phyloP scores from a whole-genome alignment of 2,329 filamentous ascomycete genomes.

The Epichloe typhina region DNA sequence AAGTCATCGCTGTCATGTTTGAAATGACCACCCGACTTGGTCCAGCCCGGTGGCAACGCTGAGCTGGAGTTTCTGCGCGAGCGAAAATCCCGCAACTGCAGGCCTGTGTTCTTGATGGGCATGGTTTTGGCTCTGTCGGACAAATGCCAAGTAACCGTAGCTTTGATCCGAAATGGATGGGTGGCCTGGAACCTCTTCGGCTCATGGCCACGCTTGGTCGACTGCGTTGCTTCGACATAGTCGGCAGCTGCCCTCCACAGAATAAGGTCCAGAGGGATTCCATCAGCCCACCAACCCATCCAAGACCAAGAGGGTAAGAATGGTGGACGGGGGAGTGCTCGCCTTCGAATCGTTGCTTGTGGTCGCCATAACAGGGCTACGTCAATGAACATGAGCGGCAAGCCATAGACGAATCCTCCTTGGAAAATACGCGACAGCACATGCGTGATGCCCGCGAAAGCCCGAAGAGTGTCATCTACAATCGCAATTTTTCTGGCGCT shows the following conservation, averaged over 20 bases:
- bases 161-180: constrained; percentile 25
- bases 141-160: constrained; percentile 26
- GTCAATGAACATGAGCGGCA: constrained; percentile 34
- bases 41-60: constrained; percentile 27
- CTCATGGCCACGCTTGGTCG: constrained; percentile 17
- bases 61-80: constrained; percentile 18
- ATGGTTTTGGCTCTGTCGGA: constrained; percentile 24
- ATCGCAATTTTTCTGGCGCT: constrained; percentile 25
- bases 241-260: constrained; percentile 31
- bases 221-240: constrained; percentile 26
- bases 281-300: constrained; percentile 36
- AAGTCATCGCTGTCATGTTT: constrained; percentile 26
- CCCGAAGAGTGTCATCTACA: constrained; percentile 29
- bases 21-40: constrained; percentile 22
- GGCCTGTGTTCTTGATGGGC: constrained; percentile 23
- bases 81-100: constrained; percentile 26
- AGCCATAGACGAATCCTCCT: constrained; percentile 31
- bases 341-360: constrained; percentile 27
- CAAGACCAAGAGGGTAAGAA: constrained; percentile 33
- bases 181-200: constrained; percentile 23
- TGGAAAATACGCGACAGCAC: constrained; percentile 27
- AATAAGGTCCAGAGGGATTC: constrained; percentile 26
- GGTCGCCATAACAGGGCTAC: constrained; percentile 32
- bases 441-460: constrained; percentile 29
- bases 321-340: constrained; percentile 22